phyloP scores from a whole-genome alignment of 805 yeast species.

The Metschnikowia dekortorum region DNA sequence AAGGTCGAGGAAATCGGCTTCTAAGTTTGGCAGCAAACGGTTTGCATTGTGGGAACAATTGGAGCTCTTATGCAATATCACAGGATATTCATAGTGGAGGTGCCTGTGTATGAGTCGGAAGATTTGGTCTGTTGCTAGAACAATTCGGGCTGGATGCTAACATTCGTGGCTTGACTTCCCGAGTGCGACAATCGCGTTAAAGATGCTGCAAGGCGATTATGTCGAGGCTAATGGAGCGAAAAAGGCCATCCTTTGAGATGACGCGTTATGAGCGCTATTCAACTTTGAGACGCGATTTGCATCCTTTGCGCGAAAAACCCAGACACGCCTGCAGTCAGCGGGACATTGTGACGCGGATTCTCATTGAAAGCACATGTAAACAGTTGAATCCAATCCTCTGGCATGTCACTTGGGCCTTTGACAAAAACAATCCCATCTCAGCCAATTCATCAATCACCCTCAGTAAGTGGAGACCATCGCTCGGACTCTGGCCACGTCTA shows the following conservation, averaged over 20 bases:
- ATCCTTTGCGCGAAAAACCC: not conserved
- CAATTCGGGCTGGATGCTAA: not conserved
- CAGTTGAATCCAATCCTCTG: too few species aligned
- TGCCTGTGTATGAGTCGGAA: too few species aligned
- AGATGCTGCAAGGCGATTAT: not conserved
- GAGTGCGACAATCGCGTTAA: not conserved
- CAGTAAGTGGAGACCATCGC: not conserved
- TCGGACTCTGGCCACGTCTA: not conserved
- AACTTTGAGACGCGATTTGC: conserved; percentile 3
- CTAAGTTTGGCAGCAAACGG: not conserved
- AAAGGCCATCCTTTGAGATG: not conserved
- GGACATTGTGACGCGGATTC: not conserved
- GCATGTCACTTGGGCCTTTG: too few species aligned
- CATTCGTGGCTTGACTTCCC: not conserved
- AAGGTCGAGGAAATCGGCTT: not conserved
- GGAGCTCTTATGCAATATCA: not conserved
- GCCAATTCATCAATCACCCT: too few species aligned
- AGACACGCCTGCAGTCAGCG: conserved; percentile 2
- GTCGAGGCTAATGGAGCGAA: not conserved
- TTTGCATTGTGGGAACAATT: not conserved
- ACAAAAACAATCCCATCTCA: too few species aligned
- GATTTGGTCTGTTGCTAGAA: too few species aligned
- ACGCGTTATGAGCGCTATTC: conserved; percentile 2
- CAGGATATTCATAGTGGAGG: not conserved
- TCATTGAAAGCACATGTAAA: not conserved